Base-by-base conservation (phyloP, 352 stramenopile species). In the Phytophthora fragariae region DNA sequence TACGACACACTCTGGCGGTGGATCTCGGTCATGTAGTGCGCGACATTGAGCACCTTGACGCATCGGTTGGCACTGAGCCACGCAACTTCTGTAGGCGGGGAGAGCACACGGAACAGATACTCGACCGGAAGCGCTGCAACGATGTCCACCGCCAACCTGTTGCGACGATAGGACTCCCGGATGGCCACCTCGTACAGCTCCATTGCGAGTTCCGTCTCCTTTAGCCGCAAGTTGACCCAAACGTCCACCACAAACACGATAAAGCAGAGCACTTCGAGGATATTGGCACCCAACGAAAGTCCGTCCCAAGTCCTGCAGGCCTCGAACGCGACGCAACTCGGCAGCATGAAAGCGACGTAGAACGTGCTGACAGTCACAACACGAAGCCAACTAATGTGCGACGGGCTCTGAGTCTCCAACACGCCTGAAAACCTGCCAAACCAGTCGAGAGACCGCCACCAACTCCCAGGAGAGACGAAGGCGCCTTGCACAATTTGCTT, bases 121-220 rank as follows among this genome's bases (percentile, higher is more conserved):
- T 92, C 70, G 15, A 92, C 47, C 2, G 84, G 84, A 21, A 88
- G 39, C 6, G 80, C 63, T 1, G 84, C 78, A 9, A 89, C 47
- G 17, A 81, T 46, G 27, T 92, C 84, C 65, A 81, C 84, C 10
- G 86, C 24, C 15, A 92, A 57, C 6, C 81, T 62, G 4, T 82
- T 75, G 10, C 62, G 71, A 31, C 79, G 84, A 63, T 92, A 92
- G 7, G 67, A 55, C 1, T 85, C 54, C 3, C 62, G 72, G 1
- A 86, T 61, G 17, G 85, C 77, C 47, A 83, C 74, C 44, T 92
- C 84, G 63, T 86, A 90, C 1, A 89, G 67, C 49, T 92, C 84
- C 21, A 85, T 78, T 10, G 84, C 84, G 4, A 81, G 35, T 1
- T 76, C 61, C 37, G 70, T 83, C 37, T 88, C 75, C 49, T 78